Evolutionary conservation across 192 early-diverging fungal genomes (phyloP), one percentile per base, ranked within the genome.

Genomic region (Irineochytrium annulatum): DNA sequence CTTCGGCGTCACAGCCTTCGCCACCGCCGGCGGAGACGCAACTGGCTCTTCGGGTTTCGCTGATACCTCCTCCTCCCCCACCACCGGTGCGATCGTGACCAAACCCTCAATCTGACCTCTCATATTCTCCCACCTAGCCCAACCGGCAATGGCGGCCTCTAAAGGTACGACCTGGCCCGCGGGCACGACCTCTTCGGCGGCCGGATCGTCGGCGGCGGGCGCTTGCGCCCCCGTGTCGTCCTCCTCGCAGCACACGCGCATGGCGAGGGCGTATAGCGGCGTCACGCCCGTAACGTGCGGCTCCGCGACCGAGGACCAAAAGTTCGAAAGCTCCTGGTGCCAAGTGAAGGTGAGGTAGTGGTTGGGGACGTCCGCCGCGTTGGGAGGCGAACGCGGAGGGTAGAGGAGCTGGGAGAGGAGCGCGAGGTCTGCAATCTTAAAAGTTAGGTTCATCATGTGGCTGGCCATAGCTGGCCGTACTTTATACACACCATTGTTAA

Each of bases 191-290:
- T 19, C n/a, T 17, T 16, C 56, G 22, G 34, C 14, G 27, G 19
- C 14, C 17, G 20, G 1, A 11, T 48, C 26, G 11, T 11, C 26
- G 24, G 14, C 14, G 53, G 60, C 64, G 17, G 20, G 17, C 14
- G 35, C 31, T 26, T 29, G 35, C 35, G 31, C 22, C 3, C 2
- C 5, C 6, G 3, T 52, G n/a, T 20, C 35, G 13, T 58, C 48
- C 17, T 27, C 64, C 31, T 48, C 57, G 41, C 65, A 64, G 34
- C 32, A 51, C n/a, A n/a, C n/a, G 24, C 74, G 56, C 60, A 73
- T 29, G 1, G 72, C 76, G 28, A 44, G 52, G 3, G 66, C 67
- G 60, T 71, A 77, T 3, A 77, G 46, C 3, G 76, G 76, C 3
- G 58, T 49, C 24, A 45, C 59, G 14, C 57, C 57, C 20, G 63